Evolutionary conservation across 192 early-diverging fungal genomes (phyloP).

Genomic region (Backusella westeae): DNA sequence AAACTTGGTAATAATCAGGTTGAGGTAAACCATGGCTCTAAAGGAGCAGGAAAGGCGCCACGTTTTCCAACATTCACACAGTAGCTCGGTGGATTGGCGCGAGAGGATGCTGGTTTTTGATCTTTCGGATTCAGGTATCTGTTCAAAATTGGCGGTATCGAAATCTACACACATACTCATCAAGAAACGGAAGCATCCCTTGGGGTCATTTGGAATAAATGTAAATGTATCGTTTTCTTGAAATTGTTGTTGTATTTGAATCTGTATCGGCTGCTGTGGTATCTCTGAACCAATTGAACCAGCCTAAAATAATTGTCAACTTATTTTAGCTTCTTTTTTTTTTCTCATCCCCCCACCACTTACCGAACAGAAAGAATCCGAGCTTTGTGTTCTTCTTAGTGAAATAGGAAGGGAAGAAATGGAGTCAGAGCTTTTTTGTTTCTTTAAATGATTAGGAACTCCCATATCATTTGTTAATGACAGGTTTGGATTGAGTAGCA

Average conservation of each 20-base stretch:
- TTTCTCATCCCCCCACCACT: neutral
- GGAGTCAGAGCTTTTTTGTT: neutral
- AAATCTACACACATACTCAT: constrained; percentile 62
- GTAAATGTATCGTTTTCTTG: constrained; percentile 27
- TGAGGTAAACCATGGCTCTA: constrained; percentile 47
- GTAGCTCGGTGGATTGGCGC: constrained; percentile 46
- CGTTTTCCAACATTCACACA: constrained; percentile 65
- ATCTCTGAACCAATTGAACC: neutral
- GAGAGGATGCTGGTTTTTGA: constrained; percentile 45
- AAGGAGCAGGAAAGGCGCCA: constrained; percentile 60
- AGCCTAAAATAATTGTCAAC: neutral
- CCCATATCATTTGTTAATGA: constrained; percentile 27
- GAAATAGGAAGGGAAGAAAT: neutral
- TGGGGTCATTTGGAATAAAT: constrained; percentile 57
- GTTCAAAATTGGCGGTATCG: constrained; percentile 33
- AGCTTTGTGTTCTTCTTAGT: neutral
- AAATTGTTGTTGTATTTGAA: neutral
- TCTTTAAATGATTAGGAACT: constrained; percentile 8
- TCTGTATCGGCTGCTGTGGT: neutral
- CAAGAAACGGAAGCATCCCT: constrained; percentile 56
- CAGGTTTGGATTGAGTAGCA: constrained; percentile 39
- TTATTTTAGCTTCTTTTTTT: neutral
- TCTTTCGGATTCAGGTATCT: constrained; percentile 35
- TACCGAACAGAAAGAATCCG: neutral
- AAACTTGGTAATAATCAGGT: constrained; percentile 46